Base-by-base conservation (phyloP, 768 basidiomycete species). In the Agaricus bisporus region DNA sequence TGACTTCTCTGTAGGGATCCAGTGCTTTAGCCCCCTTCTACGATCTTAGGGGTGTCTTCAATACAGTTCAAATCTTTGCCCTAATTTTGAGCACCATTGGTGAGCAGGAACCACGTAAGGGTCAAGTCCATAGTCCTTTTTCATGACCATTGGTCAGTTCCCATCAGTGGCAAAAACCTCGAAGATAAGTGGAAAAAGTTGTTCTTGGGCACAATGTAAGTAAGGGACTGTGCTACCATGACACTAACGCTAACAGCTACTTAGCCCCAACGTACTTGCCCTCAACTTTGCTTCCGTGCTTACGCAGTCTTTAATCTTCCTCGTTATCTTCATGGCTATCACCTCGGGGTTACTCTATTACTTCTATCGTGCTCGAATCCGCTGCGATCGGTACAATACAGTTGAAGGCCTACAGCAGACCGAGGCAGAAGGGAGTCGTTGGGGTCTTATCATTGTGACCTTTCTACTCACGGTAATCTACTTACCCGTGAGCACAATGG, bases 401-500 rank as follows among this genome's bases (percentile, higher is more conserved):
- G 64, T 77, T 5, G 85, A 85, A 66, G 82, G 83, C 15, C 66
- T 85, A 1, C 83, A 82, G 61, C 65, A 66, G 54, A 66, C 69
- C 3, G 71, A 68, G 50, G 64, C 72, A 1, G 68, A 69, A 41
- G 70, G 73, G 38, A 69, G 62, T 10, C 73, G 73, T 52, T 80
- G 82, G 74, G 76, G 76, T 11, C 70, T 83, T 11, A 69, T 88
- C n/a, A 61, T 80, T 17, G 74, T 79, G 42, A 84, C 79, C 26
- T 90, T 90, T 61, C 60, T 85, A 18, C 68, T 88, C 41, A 83
- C 84, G 8, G 69, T 83, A 41, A 73, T 89, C 22, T 91, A 90
- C 63, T 74, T 91, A 22, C 89, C 88, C 3, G 72, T 91, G 46
- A 86, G 85, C 58, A 88, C 86, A 12, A 81, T 91, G 74, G 80